Evolutionary conservation across 2,329 filamentous ascomycete species (phyloP), one percentile per base, ranked within the genome.

Genomic region (Huntiella bhutanensis): DNA sequence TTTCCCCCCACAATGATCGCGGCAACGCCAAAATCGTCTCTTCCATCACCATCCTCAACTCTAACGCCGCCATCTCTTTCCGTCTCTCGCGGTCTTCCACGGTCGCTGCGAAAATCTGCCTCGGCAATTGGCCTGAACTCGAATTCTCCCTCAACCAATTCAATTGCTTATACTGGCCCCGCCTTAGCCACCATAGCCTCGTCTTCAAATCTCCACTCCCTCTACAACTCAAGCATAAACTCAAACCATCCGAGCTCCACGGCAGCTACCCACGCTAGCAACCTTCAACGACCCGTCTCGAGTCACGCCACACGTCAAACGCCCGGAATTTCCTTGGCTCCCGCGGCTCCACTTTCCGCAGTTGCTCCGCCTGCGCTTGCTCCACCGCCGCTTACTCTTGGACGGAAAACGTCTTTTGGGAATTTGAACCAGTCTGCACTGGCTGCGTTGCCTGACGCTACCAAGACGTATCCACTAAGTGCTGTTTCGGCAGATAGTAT

Each of bases 321-420:
- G 7, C 22, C 22, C 22, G 22, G 22, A 10, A 28, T 28, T 41
- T 28, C 22, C 22, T 28, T 28, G 22, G 22, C 22, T 28, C 22
- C 22, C 22, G 22, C 22, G 22, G 48, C 13, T 12, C 39, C 28
- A 35, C 33, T 22, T 49, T 43, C 22, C 43, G 39, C 11, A 41
- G 33, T 28, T 39, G 40, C 15, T 32, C 43, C 34, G 38, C 37
- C 13, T 32, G 42, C 15, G 17, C 33, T 19, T 41, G 37, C 7
- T 32, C 41, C 46, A 17, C 41, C 46, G 15, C 28, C 41, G 12
- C 42, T 48, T 34, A 39, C 46, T n/a, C 19, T 48, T 10, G 22
- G 33, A 10, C 77, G 81, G 57, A 86, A 87, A 65, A 69, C 71
- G 50, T 85, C 80, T 43, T 66, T 83, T 52, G 78, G 76, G 51